phyloP scores from a whole-genome alignment of 139 green algal species.

The Asterochloris sp. region DNA sequence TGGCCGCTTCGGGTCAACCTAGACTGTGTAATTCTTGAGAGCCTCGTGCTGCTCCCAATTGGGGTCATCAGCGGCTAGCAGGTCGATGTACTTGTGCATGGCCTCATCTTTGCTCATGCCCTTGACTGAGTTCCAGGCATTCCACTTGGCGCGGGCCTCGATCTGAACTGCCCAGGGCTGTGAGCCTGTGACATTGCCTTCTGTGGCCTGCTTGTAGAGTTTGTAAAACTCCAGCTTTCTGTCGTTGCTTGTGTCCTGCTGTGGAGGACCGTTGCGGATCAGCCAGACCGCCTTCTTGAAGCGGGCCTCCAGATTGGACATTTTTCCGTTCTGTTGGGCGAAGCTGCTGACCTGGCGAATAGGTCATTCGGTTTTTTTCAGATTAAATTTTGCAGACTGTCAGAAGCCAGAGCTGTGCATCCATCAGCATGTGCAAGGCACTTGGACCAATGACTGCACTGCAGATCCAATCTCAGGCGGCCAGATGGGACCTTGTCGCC shows the following conservation, averaged over 20 bases:
- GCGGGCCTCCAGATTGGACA: conserved; percentile 27
- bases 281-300: conserved; percentile 70
- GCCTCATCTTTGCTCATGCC: conserved; percentile 68
- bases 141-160: conserved; percentile 66
- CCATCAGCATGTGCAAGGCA: neutral
- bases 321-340: neutral
- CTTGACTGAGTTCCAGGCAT: conserved; percentile 69
- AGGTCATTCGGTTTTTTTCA: neutral
- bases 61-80: conserved; percentile 46
- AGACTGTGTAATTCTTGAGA: conserved; percentile 38
- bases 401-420: neutral
- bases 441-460: neutral
- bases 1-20: neutral
- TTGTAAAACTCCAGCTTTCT: conserved; percentile 61
- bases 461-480: conserved; percentile 28
- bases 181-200: conserved; percentile 48
- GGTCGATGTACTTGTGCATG: conserved; percentile 70
- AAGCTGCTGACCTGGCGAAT: neutral
- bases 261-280: conserved; percentile 58
- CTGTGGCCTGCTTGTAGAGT: conserved; percentile 66
- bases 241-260: conserved; percentile 41
- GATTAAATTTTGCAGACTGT: neutral
- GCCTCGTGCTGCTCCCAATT: conserved; percentile 55
- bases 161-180: conserved; percentile 63
- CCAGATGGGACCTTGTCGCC: conserved; percentile 40